Base-by-base conservation (phyloP, 2,329 filamentous ascomycete species). In the Scleromitrula shiraiana region DNA sequence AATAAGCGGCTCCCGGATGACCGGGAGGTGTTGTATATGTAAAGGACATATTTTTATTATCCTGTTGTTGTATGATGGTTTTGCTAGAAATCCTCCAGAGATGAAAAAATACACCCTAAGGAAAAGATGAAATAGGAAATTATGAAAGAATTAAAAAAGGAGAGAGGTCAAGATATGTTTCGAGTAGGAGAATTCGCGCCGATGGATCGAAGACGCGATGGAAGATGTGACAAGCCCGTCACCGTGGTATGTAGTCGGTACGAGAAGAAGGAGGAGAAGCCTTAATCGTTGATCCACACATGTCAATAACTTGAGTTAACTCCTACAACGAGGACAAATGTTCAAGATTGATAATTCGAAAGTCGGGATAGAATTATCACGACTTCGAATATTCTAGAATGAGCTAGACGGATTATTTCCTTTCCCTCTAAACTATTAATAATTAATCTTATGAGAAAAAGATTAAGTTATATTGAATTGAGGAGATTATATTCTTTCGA, bases 221-320 rank as follows among this genome's bases (percentile, higher is more conserved):
- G n/a, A n/a, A 59, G 56, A 44, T 56, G 56, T 60, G 59, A 62
- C 59, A 49, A 62, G 61, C 51, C 56, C 55, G 62, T 64, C 62
- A 64, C 59, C 62, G 57, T 60, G 62, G 62, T 62, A 62, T 64
- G 60, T 62, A 62, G 56, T 64, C 61, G 61, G 60, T 60, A 61
- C 58, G 59, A 60, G 61, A 62, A 57, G 60, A 62, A 57, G 59
- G 59, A 59, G 59, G 57, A 58, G 56, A 59, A 58, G 60, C 57
- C 60, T 55, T 52, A 59, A 60, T 62, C 57, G 58, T 60, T 62
- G 59, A 62, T 59, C 61, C 59, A 61, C 59, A 64, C 62, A 64
- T 64, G 57, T 64, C 62, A 60, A 62, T 59, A 58, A 59, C 56
- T 51, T 39, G 41, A n/a, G 37, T 12, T 45, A 53, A 51, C 46